Percentiles rank a stretch among this genome's conserved stretches.
Conservation (phyloP, 169 alveolate genomes). For the Plasmodium ovale region DNA sequence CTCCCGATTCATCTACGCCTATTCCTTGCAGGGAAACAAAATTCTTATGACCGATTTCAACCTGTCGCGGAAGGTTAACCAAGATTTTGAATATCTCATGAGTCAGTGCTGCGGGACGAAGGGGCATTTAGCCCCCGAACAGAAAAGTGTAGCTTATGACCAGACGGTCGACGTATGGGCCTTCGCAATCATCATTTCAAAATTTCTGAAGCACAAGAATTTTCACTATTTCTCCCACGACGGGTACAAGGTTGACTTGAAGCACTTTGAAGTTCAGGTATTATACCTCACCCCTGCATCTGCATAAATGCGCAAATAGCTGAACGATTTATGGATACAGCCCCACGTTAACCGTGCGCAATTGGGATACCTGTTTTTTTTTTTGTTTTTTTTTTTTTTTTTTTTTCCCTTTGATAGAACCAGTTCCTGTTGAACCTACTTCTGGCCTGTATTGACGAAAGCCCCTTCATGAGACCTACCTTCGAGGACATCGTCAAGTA, state of each 20-base stretch:
- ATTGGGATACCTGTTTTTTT: not conserved
- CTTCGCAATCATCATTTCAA: constrained; percentile 35
- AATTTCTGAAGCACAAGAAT: constrained; percentile 57
- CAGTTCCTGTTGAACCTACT: constrained; percentile 37
- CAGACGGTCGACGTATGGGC: constrained; percentile 55
- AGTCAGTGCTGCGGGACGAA: constrained; percentile 72
- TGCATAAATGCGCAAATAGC: not conserved
- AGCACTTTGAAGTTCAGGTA: constrained; percentile 63
- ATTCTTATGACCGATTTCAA: constrained; percentile 52
- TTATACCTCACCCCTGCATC: not conserved
- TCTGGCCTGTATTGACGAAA: constrained; percentile 44
- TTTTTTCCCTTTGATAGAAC: constrained; percentile 6
- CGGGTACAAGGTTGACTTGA: constrained; percentile 18
- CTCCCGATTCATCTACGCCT: not conserved
- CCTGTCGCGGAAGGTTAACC: constrained; percentile 35
- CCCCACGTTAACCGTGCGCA: too few species aligned
- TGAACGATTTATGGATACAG: too few species aligned
- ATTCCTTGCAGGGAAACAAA: constrained; percentile 11
- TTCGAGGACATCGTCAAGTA: constrained; percentile 28
- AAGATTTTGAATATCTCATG: constrained; percentile 46
- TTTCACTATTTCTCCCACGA: constrained; percentile 55
- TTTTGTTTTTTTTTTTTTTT: not conserved
- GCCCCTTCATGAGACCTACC: constrained; percentile 64
- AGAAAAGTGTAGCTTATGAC: constrained; percentile 44
- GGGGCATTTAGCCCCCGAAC: constrained; percentile 74